Evolutionary conservation across 345 rosid genomes (phyloP), one percentile per base, ranked within the genome.

Genomic region (Barbarea vulgaris): DNA sequence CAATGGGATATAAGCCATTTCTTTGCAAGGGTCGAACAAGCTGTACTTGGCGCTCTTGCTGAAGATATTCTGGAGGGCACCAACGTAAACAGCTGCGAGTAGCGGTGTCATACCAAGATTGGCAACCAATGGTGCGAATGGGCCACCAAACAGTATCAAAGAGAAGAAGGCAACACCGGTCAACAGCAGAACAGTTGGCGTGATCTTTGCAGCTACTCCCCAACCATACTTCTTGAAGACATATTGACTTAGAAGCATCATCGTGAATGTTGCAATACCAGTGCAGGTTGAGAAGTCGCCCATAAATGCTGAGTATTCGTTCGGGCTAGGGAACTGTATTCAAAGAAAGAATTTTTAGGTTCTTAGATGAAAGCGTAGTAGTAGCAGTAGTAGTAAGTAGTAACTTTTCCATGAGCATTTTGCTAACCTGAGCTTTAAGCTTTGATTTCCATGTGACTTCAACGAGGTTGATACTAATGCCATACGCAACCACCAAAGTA

Each of bases 1-100:
- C 47, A 95, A 71, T 9, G 97, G 99, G 77, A 95, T 95, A 60
- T 95, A 95, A 4, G 97, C 97, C 99, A 95, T 95, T 80, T 95
- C 99, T 80, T 95, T 95, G 85, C 99, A 95, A 57, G 99, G 97
- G 63, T 95, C 99, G 46, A 95, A 95, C 83, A 95, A 87, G 76
- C 96, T 94, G 89, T 94, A 94, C 77, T 94, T 94, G 80, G 98
- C 98, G 28, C 98, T 94, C 93, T 94, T 94, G 87, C 98, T 95
- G 96, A 95, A 95, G 79, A 95, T 95, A 77, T 95, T 95, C 84
- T 95, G 99, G 83, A 95, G 28, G 36, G 99, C 99, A 58, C 99
- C 99, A 34, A 95, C 97, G 4, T 89, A 95, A 30, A 95, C 99
- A 8, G 99, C 97, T 11, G 99, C 97, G 37, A 95, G 96, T 79